These are phyloP conservation scores for Aspergillus ruber DNA, from an alignment of 2,329 filamentous ascomycete species.

Conservation along the genomic window DNA sequence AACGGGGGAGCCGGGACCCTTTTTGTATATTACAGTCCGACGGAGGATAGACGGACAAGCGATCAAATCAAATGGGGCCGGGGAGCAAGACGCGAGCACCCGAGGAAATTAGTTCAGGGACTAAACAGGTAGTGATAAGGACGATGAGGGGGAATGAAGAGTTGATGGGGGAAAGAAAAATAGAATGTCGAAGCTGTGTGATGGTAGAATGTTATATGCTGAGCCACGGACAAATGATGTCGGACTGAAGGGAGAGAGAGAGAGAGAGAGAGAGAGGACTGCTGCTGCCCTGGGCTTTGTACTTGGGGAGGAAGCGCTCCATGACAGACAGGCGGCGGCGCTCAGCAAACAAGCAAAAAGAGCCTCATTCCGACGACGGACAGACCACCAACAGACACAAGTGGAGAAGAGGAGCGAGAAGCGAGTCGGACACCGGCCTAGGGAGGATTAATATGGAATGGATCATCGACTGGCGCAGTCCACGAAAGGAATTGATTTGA, in stretches of 20 bases:
- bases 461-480: background rate
- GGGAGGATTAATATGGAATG: background rate
- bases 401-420: constrained; percentile 3
- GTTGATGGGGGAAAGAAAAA: background rate
- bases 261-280: background rate
- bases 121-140: background rate
- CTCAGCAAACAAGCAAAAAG: constrained; percentile 2
- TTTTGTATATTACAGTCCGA: background rate
- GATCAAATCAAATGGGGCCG: background rate
- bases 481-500: background rate
- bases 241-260: background rate
- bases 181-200: background rate
- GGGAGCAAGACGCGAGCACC: background rate
- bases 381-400: constrained; percentile 2
- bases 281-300: too few species aligned
- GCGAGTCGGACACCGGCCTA: background rate
- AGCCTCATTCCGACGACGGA: constrained; percentile 1
- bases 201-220: background rate
- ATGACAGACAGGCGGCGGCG: background rate
- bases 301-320: background rate
- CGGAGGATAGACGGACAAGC: background rate
- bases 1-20: background rate
- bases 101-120: background rate
- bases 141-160: background rate
- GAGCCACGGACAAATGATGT: background rate